A percentile compares a stretch with the other conserved stretches of the same genome.
Conservation (phyloP, 1,284 basidiomycete species). For the Trametes pubescens region DNA sequence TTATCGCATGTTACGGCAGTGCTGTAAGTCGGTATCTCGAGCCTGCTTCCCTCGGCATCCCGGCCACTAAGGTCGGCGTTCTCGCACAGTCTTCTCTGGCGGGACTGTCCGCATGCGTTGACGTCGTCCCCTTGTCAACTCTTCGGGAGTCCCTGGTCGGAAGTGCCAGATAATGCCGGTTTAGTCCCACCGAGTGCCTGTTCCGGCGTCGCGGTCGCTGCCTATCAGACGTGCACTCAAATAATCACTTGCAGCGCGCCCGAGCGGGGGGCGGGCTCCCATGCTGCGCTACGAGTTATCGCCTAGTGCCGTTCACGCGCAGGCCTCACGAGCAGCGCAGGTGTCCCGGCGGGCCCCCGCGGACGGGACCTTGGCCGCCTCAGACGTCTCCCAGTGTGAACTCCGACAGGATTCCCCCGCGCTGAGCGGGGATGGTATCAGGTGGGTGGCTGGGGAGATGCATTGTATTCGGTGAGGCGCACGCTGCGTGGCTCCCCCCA, state of each 20-base stretch:
- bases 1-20: conserved; percentile 15
- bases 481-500: conserved; percentile 21
- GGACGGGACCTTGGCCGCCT: background rate
- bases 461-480: conserved; percentile 20
- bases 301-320: background rate
- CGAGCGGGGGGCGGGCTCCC: background rate
- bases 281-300: background rate
- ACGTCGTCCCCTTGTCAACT: conserved; percentile 6
- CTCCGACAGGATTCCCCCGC: conserved; percentile 12
- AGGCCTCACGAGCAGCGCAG: background rate
- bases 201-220: background rate
- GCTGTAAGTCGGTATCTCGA: conserved; percentile 11
- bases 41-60: conserved; percentile 10
- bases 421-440: conserved; percentile 19
- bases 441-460: conserved; percentile 5
- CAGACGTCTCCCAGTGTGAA: background rate
- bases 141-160: background rate
- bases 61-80: conserved; percentile 10
- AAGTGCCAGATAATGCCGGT: background rate
- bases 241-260: background rate
- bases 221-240: conserved; percentile 1
- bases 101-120: background rate
- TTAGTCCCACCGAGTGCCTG: background rate
- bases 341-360: background rate
- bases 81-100: background rate